Evolutionary conservation across 2,329 filamentous ascomycete species (phyloP).

Genomic region (Clonostachys sp.): DNA sequence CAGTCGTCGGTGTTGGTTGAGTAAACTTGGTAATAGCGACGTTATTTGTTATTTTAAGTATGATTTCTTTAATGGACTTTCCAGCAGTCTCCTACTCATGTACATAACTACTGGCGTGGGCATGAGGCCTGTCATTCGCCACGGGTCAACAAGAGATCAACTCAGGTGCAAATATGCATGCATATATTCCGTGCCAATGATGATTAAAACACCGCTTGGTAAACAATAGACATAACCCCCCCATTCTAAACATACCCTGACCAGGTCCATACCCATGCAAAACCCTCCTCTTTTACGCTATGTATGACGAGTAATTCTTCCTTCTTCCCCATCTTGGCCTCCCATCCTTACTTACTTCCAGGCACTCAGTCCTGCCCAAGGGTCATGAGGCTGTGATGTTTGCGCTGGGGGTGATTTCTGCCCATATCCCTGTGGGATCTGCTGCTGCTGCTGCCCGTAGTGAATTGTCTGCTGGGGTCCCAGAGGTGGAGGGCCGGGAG

Average conservation of each 20-base stretch:
- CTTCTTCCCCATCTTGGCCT: not conserved
- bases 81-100: no score
- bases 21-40: no score
- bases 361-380: conserved; percentile 46
- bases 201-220: not conserved
- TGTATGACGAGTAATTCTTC: not conserved
- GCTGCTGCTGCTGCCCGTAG: conserved; percentile 26
- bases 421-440: not conserved
- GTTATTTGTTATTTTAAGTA: no score
- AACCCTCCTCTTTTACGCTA: not conserved
- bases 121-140: no score
- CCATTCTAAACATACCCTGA: not conserved
- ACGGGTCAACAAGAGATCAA: not conserved
- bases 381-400: conserved; percentile 36
- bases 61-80: no score
- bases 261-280: not conserved
- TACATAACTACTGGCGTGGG: no score
- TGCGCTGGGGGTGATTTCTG: conserved; percentile 21
- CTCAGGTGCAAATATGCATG: not conserved
- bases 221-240: not conserved
- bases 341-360: conserved; percentile 36
- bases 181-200: not conserved
- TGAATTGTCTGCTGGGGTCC: conserved; percentile 60
- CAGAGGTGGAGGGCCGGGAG: conserved; percentile 57
- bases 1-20: no score